A percentile compares a stretch with the other conserved stretches of the same genome.
Conservation (phyloP, 192 early-diverging fungal genomes). For the Jimgerdemannia flammicorona region DNA sequence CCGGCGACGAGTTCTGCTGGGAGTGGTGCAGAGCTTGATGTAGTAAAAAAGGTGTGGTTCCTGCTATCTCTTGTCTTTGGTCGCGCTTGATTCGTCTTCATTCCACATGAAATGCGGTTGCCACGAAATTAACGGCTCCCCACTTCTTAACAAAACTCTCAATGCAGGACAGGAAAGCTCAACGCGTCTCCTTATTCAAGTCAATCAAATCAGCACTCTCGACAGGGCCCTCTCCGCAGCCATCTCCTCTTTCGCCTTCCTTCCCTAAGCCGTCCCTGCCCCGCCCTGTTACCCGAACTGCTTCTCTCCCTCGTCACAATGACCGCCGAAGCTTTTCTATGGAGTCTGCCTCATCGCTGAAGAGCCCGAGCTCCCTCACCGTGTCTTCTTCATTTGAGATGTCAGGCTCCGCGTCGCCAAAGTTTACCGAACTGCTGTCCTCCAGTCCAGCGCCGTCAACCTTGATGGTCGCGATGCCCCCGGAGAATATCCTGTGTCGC, state of each 20-base stretch:
- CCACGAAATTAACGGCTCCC: not conserved
- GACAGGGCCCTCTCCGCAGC: constrained; percentile 17
- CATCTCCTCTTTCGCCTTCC: constrained; percentile 24
- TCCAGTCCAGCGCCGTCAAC: constrained; percentile 24
- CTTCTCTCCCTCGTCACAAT: not conserved
- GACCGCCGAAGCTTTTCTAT: constrained; percentile 1
- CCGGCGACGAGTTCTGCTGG: constrained; percentile 29
- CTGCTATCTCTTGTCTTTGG: not conserved
- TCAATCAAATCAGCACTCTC: constrained; percentile 34
- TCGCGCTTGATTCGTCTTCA: too few species aligned
- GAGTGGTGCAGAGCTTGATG: not conserved
- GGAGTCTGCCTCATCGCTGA: constrained; percentile 13
- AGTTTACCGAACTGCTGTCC: not conserved
- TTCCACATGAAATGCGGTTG: not conserved
- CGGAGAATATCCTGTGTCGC: constrained; percentile 64
- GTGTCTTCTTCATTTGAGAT: constrained; percentile 1
- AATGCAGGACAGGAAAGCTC: constrained; percentile 4
- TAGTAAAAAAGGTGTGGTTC: constrained; percentile 1
- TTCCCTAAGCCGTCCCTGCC: constrained; percentile 17
- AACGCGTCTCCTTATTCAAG: constrained; percentile 27
- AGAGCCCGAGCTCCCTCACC: constrained; percentile 23
- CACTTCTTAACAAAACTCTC: not conserved
- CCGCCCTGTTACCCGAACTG: not conserved
- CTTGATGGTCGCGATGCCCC: constrained; percentile 5
- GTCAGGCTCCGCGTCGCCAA: not conserved